phyloP scores from a whole-genome alignment of 2,329 filamentous ascomycete genomes.

The Nigrospora oryzae region DNA sequence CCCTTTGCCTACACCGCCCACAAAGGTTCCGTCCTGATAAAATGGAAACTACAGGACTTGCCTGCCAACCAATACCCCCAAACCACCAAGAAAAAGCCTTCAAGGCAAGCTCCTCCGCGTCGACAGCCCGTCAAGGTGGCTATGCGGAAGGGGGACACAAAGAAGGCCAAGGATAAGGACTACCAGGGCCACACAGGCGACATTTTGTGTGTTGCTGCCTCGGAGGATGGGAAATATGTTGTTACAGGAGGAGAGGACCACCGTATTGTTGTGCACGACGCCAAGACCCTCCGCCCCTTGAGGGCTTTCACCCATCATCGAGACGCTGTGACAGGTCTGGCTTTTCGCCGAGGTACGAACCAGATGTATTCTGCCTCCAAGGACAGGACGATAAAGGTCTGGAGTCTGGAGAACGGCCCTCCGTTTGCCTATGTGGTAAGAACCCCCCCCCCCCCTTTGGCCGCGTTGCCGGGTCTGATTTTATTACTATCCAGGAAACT shows the following conservation, averaged over 20 bases:
- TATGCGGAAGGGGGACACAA: constrained; percentile 53
- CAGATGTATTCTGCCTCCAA: constrained; percentile 87
- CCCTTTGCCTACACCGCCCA: constrained; percentile 83
- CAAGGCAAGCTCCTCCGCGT: constrained; percentile 51
- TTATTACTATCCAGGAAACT: constrained; percentile 49
- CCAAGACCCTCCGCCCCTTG: constrained; percentile 66
- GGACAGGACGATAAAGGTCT: constrained; percentile 91
- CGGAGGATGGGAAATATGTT: constrained; percentile 81
- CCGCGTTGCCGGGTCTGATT: neutral
- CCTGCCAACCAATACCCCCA: constrained; percentile 52
- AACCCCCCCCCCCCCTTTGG: neutral
- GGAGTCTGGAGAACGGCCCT: constrained; percentile 89
- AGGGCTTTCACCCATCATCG: constrained; percentile 88
- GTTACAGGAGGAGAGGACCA: constrained; percentile 83
- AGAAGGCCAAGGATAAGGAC: constrained; percentile 50
- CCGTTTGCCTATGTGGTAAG: constrained; percentile 39
- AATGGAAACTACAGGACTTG: constrained; percentile 75
- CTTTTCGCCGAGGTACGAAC: constrained; percentile 80
- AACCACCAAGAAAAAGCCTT: constrained; percentile 48
- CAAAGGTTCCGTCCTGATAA: constrained; percentile 76
- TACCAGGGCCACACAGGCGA: constrained; percentile 72
- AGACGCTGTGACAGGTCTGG: constrained; percentile 75
- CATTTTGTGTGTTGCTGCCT: constrained; percentile 80
- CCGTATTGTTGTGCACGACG: constrained; percentile 82
- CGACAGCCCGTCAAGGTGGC: constrained; percentile 54